Base-by-base conservation (phyloP, 495 filamentous ascomycete species). In the Aeminium ludgeri region DNA sequence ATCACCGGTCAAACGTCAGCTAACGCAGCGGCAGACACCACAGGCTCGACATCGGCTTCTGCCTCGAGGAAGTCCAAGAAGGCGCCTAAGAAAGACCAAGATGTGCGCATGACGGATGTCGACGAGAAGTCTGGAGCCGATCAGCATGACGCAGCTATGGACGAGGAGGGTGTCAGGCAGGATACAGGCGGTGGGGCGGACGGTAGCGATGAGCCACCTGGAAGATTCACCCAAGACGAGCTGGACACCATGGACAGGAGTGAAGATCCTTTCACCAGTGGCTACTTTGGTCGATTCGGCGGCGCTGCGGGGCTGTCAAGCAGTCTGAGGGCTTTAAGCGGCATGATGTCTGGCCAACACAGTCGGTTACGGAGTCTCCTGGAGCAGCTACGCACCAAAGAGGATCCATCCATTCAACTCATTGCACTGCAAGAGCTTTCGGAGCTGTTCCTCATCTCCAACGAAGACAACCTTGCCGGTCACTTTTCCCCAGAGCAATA, bases 401-500 rank as follows among this genome's bases (percentile, higher is more conserved):
- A 86, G 30, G 83, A 95, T 48, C 76, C 80, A 1, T 86, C 86
- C 1, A 63, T 86, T 11, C 91, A 96, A 60, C 64, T 94, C 34
- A 84, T 94, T 50, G 91, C 89, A 23, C 67, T 99, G 27, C 82
- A 91, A 56, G 86, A 95, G 49, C 70, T 99, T 5, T 91, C 91
- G 0, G 87, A 96, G 58, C 73, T 96, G 23, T 67, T 96, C 11
- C 69, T 99, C 3, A 76, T 96, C 12, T 93, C 86, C 5, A 96
- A 87, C 42, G 91, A 96, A 55, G 91, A 99, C 54, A 95, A 91
- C 46, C 69, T 99, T 13, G 86, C 86, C 11, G 91, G 91, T 15
- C 82, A 95, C 51, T 96, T 99, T 61, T 82, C 81, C 5, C 84
- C 87, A 1, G 91, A 99, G 60, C 70, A 78, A 12, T 95, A 89